Evolutionary conservation across 495 filamentous ascomycete genomes (phyloP), one percentile per base, ranked within the genome.

Genomic region (Endocarpon pusillum): DNA sequence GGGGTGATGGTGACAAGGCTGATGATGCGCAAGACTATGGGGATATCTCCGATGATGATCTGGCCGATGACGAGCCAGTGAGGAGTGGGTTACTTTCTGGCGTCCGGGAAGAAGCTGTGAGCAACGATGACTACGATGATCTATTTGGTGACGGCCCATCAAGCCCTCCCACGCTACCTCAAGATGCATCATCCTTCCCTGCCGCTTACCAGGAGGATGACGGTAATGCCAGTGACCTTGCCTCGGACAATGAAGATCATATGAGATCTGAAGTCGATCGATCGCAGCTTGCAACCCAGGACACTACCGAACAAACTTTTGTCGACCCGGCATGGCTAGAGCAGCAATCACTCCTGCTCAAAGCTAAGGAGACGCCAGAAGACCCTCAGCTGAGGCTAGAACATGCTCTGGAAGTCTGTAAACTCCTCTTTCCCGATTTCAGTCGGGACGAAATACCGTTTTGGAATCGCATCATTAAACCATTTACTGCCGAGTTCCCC

Each of bases 11-110:
- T 2, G 78, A 83, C 40, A 87, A 85, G 47, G 80, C 75, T 6
- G 78, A 78, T 23, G 76, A 85, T 57, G 80, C 80, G 11, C 49
- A 78, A 12, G 89, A 99, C 54, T 99, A 73, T 43, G 86, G 81
- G 49, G 86, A 93, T 51, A 78, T 93, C 26, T 65, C 67, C 20
- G 76, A 81, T 39, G 71, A 42, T 23, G 33, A 40, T 29, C 36
- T 42, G 7, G 17, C 34, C 17, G 39, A 34, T 27, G 61, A 57
- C 19, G 51, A 49, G 12, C 45, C 19, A 47, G 49, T 30, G 42
- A 51, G 20, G 56, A 3, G 60, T 66, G 32, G 66, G 71, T 40
- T 54, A 33, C 35, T 54, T 48, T 36, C 60, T 43, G 48, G 16
- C 12, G 10, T 43, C 4, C 48, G 35, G 20, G 33, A 45, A 25